phyloP scores from a whole-genome alignment of 2,329 filamentous ascomycete species.

The Emmonsiellopsis sp. region DNA sequence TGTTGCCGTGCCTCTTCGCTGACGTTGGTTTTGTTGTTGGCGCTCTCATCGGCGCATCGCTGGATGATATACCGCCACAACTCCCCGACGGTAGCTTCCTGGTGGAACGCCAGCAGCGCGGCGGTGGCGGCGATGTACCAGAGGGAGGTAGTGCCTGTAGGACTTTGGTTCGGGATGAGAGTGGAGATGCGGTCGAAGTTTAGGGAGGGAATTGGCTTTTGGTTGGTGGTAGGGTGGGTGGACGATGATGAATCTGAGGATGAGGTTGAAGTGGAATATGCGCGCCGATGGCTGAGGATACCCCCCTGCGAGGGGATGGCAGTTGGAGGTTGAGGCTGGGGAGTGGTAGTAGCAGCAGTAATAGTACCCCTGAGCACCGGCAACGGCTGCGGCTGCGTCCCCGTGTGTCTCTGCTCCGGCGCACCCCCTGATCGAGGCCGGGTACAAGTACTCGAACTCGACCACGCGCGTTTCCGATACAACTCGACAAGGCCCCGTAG shows the following conservation, averaged over 20 bases:
- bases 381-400: too few relatives aligned
- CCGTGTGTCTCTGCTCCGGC: too few relatives aligned
- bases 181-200: slow-evolving; percentile 1
- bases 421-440: not conserved
- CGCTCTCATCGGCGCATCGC: not conserved
- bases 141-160: slow-evolving; percentile 8
- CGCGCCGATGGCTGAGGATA: not conserved
- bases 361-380: too few relatives aligned
- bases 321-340: too few relatives aligned
- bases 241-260: not conserved
- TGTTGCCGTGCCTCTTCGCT: not conserved
- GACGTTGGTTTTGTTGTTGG: not conserved
- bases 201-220: not conserved
- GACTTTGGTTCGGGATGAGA: not conserved
- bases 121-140: slow-evolving; percentile 21
- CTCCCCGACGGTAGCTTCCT: slow-evolving; percentile 17
- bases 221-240: not conserved
- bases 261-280: not conserved
- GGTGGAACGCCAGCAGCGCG: slow-evolving; percentile 18
- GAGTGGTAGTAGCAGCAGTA: too few relatives aligned
- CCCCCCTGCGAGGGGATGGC: too few relatives aligned
- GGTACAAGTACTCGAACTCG: not conserved
- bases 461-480: not conserved
- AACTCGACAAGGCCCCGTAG: not conserved
- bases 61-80: slow-evolving; percentile 17